Conservation (phyloP, 305 asterid species). For the Coffea humblotiana region DNA sequence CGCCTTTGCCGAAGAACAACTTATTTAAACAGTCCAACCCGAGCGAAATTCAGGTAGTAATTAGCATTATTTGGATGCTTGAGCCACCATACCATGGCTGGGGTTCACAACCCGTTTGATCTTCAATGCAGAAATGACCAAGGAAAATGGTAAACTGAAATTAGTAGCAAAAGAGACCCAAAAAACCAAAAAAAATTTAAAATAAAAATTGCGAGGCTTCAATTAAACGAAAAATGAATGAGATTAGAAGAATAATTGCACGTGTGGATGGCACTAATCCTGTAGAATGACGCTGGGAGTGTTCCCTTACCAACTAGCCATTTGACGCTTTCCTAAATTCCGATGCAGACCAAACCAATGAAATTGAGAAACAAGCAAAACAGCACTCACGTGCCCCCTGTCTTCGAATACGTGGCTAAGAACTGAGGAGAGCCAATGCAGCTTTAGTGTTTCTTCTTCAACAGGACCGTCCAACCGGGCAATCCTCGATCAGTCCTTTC, state of each 20-base stretch:
- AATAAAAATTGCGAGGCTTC: not conserved
- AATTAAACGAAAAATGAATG: not conserved
- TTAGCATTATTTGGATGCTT: not conserved
- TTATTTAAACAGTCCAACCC: not conserved
- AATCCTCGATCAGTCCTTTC: not conserved
- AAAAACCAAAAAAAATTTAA: no score
- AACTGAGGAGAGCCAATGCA: not conserved
- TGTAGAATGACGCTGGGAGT: conserved; percentile 16
- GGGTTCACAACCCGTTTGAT: not conserved
- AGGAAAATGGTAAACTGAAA: not conserved
- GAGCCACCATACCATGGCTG: not conserved
- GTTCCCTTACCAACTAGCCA: conserved; percentile 63
- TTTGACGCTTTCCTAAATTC: conserved; percentile 30
- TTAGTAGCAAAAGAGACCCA: not conserved
- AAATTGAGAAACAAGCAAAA: conserved; percentile 13
- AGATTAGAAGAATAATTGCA: conserved; percentile 20
- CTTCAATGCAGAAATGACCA: not conserved
- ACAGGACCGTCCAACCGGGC: not conserved
- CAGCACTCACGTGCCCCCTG: conserved; percentile 25
- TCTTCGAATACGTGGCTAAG: conserved; percentile 5
- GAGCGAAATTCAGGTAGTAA: not conserved
- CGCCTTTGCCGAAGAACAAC: not conserved
- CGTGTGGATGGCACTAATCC: conserved; percentile 31
- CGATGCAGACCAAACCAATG: conserved; percentile 1
- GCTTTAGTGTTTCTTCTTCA: not conserved